Percentiles rank a stretch among this genome's conserved stretches.
phyloP scores from a whole-genome alignment of 371 early-diverging fungal species.

The Apophysomyces variabilis region DNA sequence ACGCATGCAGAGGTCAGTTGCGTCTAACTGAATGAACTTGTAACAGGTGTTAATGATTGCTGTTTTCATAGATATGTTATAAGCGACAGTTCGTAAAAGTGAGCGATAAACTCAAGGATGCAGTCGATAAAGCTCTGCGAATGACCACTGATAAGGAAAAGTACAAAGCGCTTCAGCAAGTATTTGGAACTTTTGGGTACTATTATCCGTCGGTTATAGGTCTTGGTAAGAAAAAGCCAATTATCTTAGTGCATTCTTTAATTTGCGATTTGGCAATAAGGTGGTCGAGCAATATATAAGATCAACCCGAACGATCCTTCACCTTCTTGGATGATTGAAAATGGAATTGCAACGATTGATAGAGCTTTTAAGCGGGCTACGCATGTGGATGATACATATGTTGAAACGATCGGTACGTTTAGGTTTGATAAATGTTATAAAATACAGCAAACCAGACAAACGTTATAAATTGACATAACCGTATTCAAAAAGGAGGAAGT shows the following conservation, averaged over 20 bases:
- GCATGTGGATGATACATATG: not conserved
- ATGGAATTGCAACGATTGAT: not conserved
- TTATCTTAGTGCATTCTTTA: not conserved
- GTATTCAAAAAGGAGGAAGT: not conserved
- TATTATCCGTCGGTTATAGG: not conserved
- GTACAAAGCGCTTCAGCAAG: not conserved
- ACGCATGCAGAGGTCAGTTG: not conserved
- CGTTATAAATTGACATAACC: not conserved
- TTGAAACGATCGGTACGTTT: not conserved
- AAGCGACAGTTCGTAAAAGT: not conserved
- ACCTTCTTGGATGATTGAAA: not conserved
- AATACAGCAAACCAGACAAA: not conserved
- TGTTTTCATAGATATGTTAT: too few species aligned
- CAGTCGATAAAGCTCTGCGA: not conserved
- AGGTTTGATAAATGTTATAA: not conserved
- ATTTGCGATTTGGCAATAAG: not conserved
- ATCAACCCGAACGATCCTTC: not conserved
- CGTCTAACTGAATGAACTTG: too few species aligned
- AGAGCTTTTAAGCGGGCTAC: not conserved
- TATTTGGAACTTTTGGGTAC: not conserved
- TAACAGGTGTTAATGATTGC: too few species aligned
- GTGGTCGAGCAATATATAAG: not conserved
- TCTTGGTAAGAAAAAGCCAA: not conserved
- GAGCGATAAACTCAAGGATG: not conserved
- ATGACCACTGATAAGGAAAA: not conserved